Evolutionary conservation across 768 basidiomycete species (phyloP).

Genomic region (Paxillus involutus): DNA sequence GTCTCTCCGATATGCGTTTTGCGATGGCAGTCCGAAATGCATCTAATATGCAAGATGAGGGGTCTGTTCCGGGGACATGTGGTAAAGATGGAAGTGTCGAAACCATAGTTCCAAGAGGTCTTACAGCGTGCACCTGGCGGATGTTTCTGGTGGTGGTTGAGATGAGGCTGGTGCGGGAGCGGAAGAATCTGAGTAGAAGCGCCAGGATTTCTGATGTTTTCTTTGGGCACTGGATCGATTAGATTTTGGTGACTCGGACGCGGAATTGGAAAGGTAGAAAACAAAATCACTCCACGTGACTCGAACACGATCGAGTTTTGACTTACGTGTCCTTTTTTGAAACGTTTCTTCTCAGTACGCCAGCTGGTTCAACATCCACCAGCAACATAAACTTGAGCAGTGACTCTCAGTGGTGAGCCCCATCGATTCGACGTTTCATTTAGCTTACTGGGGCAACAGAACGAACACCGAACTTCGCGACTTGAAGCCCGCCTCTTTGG

Average conservation of each 20-base stretch:
- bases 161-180: not conserved
- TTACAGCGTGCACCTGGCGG: conserved; percentile 1
- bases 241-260: conserved; percentile 3
- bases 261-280: not conserved
- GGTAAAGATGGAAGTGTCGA: conserved; percentile 40
- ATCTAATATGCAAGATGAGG: conserved; percentile 67
- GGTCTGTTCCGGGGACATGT: conserved; percentile 50
- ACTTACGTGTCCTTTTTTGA: no score
- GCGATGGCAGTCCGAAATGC: conserved; percentile 83
- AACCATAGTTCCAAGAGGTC: conserved; percentile 24
- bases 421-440: no score
- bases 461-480: no score
- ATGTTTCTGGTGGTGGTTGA: not conserved
- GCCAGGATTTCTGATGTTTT: conserved; percentile 3
- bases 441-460: no score
- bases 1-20: conserved; percentile 60
- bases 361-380: no score
- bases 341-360: not conserved
- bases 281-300: not conserved
- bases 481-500: no score
- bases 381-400: no score
- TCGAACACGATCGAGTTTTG: not conserved
- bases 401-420: no score
- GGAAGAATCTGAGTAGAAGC: conserved; percentile 3
- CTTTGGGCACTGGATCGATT: not conserved